Conservation (phyloP, 2,329 filamentous ascomycete species). For the Pleurostoma richardsiae region DNA sequence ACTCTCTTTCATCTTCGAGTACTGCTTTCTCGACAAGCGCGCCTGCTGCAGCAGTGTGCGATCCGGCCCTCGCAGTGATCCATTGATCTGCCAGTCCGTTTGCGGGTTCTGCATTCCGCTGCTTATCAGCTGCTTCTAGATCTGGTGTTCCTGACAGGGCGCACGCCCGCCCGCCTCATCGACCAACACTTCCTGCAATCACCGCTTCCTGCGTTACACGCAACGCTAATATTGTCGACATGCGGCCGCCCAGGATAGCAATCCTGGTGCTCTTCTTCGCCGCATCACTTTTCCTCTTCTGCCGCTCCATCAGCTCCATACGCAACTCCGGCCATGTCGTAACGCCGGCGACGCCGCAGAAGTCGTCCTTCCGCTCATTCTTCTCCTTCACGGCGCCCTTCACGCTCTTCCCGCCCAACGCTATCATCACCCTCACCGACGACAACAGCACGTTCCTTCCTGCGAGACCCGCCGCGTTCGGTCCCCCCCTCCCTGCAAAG, state of each 20-base stretch:
- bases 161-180: not conserved
- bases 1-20: not conserved
- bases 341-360: conserved; percentile 12
- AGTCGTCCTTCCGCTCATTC: conserved; percentile 47
- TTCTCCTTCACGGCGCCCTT: conserved; percentile 73
- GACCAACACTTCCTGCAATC: not conserved
- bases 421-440: conserved; percentile 92
- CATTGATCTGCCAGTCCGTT: not conserved
- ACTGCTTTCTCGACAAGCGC: too few species aligned
- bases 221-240: conserved; percentile 18
- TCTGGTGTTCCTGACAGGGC: not conserved
- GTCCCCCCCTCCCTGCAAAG: conserved; percentile 66
- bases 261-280: conserved; percentile 49
- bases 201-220: not conserved
- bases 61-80: not conserved
- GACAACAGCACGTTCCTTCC: conserved; percentile 98
- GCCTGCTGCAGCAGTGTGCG: not conserved
- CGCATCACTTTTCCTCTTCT: conserved; percentile 49
- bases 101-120: not conserved
- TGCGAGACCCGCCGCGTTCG: conserved; percentile 88
- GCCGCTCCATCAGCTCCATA: conserved; percentile 42
- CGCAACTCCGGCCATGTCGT: conserved; percentile 18
- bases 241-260: conserved; percentile 50
- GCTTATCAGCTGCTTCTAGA: not conserved
- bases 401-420: conserved; percentile 89